Evolutionary conservation across 2,329 filamentous ascomycete genomes (phyloP).

Genomic region (Colletotrichum shisoi): DNA sequence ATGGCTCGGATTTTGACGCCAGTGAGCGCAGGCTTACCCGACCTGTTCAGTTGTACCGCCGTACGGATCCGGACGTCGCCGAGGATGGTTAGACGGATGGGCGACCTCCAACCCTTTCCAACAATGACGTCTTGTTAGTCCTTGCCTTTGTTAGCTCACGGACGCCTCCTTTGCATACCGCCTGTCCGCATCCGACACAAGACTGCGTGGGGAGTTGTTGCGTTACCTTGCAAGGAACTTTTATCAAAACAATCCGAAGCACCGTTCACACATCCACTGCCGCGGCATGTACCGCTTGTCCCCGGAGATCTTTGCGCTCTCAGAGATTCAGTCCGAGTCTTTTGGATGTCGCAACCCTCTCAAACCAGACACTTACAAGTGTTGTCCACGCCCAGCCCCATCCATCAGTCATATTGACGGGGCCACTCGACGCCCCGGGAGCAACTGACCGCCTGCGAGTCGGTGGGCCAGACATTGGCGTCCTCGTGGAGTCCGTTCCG

Average conservation of each 20-base stretch:
- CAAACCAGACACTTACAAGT: not conserved
- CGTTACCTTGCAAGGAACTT: too few relatives aligned
- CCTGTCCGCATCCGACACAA: not conserved
- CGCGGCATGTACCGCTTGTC: not conserved
- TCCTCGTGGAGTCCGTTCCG: not conserved
- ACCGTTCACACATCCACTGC: too few relatives aligned
- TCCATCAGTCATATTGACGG: not conserved
- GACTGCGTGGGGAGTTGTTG: not conserved
- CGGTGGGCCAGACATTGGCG: not conserved
- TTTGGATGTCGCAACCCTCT: not conserved
- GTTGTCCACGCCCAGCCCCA: not conserved
- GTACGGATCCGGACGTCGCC: not conserved
- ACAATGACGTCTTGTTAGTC: too few relatives aligned
- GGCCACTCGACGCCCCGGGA: not conserved
- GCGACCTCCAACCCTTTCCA: not conserved
- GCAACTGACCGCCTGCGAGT: not conserved
- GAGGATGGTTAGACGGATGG: not conserved
- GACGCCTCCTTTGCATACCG: not conserved
- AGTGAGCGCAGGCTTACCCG: not conserved
- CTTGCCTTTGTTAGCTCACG: not conserved
- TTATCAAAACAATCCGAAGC: too few relatives aligned
- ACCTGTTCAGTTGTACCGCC: not conserved
- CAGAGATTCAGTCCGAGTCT: not conserved
- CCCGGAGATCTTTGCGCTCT: not conserved
- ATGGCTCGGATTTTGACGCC: not conserved